Evolutionary conservation across 768 basidiomycete species (phyloP), one percentile per base, ranked within the genome.

Genomic region (Lanmaoa pseudosensibilis): DNA sequence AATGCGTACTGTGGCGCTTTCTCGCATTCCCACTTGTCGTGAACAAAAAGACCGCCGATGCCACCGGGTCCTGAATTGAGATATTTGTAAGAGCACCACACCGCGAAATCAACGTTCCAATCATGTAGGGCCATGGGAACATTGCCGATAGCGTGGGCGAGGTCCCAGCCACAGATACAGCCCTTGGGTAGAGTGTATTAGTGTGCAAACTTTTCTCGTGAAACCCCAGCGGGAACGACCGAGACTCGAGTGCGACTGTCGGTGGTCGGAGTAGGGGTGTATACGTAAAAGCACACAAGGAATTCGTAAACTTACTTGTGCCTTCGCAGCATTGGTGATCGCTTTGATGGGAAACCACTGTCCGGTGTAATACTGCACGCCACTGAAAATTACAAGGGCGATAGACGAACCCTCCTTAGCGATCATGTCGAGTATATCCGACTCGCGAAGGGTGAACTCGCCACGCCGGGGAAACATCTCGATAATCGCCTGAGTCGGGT

Each of bases 51-150:
- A 6, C 95, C 96, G n/a, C 85, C 97, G 56, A 98, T 95, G n/a
- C 90, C 93, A 21, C 96, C 96, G 12, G 97, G 94, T 6, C 96
- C 93, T 18, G 94, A 89, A 75, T 98, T 98, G 56, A 98, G 82
- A 71, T 98, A 99, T 75, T 92, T 98, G 82, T 98, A 99, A 33
- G 94, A 90, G 72, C 97, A 99, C 93, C 96, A 98, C 36, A 95
- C 95, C 4, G 96, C 97, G 69, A 98, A 98, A 72, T 99, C 97
- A 63, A 92, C 89, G 62, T 83, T 78, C 96, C 97, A 99, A 57
- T 94, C 90, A 70, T 96, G 92, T 61, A 99, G 77, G 46, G 82
- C 78, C 63, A 96, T 74, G 37, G 92, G 90, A 36, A 98, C 92
- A 72, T 99, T 99, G 46, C 96, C 97, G 44, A 87, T 82, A 7